These are phyloP conservation scores for Candida yuanshanica DNA, from an alignment of 805 yeast species.

Conservation along the genomic window DNA sequence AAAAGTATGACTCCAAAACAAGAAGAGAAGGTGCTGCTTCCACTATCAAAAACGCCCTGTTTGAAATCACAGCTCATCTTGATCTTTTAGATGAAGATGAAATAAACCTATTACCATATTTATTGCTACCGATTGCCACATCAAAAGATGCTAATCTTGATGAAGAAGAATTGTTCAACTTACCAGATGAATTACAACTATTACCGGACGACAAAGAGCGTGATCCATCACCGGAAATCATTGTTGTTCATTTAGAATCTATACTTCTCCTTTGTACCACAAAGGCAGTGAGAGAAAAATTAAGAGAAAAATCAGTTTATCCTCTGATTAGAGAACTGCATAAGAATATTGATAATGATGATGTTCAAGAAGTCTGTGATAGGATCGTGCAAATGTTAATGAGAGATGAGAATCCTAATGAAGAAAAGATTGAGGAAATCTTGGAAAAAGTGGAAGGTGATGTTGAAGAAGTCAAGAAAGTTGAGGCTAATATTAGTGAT, in stretches of 20 bases:
- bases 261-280: slow-evolving; percentile 76
- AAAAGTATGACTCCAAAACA: slow-evolving; percentile 65
- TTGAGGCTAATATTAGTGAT: slow-evolving; percentile 15
- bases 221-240: slow-evolving; percentile 64
- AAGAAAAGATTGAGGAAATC: slow-evolving; percentile 41
- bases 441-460: slow-evolving; percentile 34
- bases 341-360: slow-evolving; percentile 42
- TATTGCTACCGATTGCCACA: slow-evolving; percentile 74
- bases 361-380: slow-evolving; percentile 67
- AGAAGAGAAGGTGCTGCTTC: slow-evolving; percentile 93
- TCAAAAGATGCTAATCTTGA: slow-evolving; percentile 65
- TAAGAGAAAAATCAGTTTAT: slow-evolving; percentile 81
- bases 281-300: slow-evolving; percentile 59
- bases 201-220: slow-evolving; percentile 69
- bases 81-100: slow-evolving; percentile 49
- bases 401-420: slow-evolving; percentile 74
- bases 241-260: slow-evolving; percentile 72
- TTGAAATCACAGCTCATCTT: slow-evolving; percentile 68
- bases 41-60: slow-evolving; percentile 83
- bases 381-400: slow-evolving; percentile 82
- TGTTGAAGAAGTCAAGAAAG: slow-evolving; percentile 28
- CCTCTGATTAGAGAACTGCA: slow-evolving; percentile 84
- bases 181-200: slow-evolving; percentile 85
- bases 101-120: slow-evolving; percentile 74
- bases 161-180: slow-evolving; percentile 78